Evolutionary conservation across 805 yeast species (phyloP).

Genomic region (Yarrowia keelungensis): DNA sequence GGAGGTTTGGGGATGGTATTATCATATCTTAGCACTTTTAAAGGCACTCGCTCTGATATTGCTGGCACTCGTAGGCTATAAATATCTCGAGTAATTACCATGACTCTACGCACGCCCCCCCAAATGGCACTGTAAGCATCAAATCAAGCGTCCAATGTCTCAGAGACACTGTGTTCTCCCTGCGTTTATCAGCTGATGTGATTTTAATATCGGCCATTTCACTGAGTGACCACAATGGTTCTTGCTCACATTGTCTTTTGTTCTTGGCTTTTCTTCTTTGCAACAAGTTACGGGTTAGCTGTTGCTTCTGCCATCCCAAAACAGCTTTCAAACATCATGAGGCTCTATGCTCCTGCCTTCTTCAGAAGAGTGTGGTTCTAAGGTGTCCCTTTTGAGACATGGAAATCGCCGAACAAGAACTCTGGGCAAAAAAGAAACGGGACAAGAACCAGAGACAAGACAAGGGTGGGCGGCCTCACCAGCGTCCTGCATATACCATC

Average conservation of each 20-base stretch:
- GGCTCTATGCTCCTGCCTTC: no score
- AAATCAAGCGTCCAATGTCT: slow-evolving; percentile 11
- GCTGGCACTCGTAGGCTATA: neutral
- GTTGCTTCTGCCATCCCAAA: no score
- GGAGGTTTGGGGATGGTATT: no score
- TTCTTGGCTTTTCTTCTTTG: no score
- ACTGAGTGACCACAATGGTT: no score
- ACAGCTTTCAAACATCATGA: neutral
- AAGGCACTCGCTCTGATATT: no score
- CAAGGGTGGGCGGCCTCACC: neutral
- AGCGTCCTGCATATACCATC: neutral
- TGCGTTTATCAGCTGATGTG: slow-evolving; percentile 11
- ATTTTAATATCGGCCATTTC: no score
- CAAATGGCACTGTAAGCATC: neutral
- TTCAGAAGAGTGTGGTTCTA: neutral
- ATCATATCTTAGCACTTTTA: no score
- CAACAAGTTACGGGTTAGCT: no score
- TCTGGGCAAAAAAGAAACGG: neutral
- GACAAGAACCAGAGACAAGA: neutral
- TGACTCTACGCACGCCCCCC: no score
- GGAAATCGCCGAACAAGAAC: neutral
- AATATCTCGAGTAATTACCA: neutral
- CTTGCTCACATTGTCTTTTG: no score
- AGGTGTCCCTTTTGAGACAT: slow-evolving; percentile 4
- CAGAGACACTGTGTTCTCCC: slow-evolving; percentile 1